phyloP scores from a whole-genome alignment of 495 filamentous ascomycete species.

The Aspergillus nanangensis region DNA sequence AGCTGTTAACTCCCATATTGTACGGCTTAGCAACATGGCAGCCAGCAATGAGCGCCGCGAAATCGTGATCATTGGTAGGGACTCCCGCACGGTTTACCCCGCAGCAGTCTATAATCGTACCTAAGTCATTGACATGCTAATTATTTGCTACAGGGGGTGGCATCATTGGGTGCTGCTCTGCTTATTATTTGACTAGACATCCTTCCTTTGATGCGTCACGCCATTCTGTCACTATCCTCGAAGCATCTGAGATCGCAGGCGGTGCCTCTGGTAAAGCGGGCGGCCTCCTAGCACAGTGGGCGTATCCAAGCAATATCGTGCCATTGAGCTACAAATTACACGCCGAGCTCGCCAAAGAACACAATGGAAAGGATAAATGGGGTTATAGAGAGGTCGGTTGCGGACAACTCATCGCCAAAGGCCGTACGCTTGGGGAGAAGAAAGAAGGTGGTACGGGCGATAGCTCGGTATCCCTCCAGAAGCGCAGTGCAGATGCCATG shows the following conservation, averaged over 20 bases:
- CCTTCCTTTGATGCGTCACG: conserved; percentile 70
- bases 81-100: conserved; percentile 19
- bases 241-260: conserved; percentile 83
- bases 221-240: conserved; percentile 81
- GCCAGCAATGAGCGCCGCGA: conserved; percentile 43
- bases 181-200: conserved; percentile 91
- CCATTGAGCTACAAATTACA: conserved; percentile 84
- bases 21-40: conserved; percentile 30
- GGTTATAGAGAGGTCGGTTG: conserved; percentile 79
- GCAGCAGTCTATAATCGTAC: too few relatives aligned
- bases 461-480: conserved; percentile 57
- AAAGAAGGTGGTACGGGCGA: conserved; percentile 26
- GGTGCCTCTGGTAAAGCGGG: conserved; percentile 95
- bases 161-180: conserved; percentile 90
- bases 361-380: conserved; percentile 78
- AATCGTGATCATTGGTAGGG: conserved; percentile 66
- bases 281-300: conserved; percentile 87
- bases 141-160: conserved; percentile 61
- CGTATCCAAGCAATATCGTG: conserved; percentile 82
- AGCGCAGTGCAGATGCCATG: conserved; percentile 61
- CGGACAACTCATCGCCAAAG: conserved; percentile 64
- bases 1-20: conserved; percentile 13
- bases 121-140: conserved; percentile 11
- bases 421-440: conserved; percentile 37
- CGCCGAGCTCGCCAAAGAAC: conserved; percentile 76